These are phyloP conservation scores for Penicillium salamii DNA, from an alignment of 495 filamentous ascomycete genomes.

Conservation along the genomic window DNA sequence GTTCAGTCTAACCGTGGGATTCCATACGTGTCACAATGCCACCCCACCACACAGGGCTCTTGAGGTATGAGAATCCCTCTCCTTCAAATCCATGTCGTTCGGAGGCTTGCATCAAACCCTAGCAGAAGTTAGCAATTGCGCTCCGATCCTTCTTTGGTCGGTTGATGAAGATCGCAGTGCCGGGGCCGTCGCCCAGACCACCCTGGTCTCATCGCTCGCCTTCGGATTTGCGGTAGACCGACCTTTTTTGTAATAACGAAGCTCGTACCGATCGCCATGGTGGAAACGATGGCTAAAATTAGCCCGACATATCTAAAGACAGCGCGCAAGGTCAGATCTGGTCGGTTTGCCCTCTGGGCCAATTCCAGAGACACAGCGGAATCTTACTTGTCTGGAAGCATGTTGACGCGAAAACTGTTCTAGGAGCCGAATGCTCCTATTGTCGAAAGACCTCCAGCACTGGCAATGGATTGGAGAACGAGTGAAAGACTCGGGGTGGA, in stretches of 20 bases:
- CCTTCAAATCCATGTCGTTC: slow-evolving; percentile 94
- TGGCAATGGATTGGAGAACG: slow-evolving; percentile 21
- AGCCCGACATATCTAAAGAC: slow-evolving; percentile 78
- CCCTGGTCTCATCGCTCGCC: not conserved
- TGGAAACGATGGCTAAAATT: slow-evolving; percentile 83
- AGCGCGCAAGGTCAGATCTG: slow-evolving; percentile 37
- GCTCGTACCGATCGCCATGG: slow-evolving; percentile 93
- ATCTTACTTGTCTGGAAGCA: slow-evolving; percentile 84
- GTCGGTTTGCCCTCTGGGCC: slow-evolving; percentile 8
- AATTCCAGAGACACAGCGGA: not conserved
- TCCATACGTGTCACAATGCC: slow-evolving; percentile 81
- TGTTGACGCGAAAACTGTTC: slow-evolving; percentile 42
- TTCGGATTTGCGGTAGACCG: slow-evolving; percentile 21
- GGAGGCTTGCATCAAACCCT: slow-evolving; percentile 88
- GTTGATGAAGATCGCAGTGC: not conserved
- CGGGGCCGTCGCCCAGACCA: slow-evolving; percentile 2
- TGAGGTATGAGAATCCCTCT: slow-evolving; percentile 90
- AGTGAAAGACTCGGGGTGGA: slow-evolving; percentile 18
- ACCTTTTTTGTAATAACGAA: slow-evolving; percentile 95
- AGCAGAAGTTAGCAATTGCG: slow-evolving; percentile 17
- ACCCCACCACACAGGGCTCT: slow-evolving; percentile 91
- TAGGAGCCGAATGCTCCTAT: slow-evolving; percentile 45
- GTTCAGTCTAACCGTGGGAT: not conserved
- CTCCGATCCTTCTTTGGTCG: not conserved
- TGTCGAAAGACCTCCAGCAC: slow-evolving; percentile 38